phyloP scores from a whole-genome alignment of 2,329 filamentous ascomycete genomes.

The Venturiaceae sp. region DNA sequence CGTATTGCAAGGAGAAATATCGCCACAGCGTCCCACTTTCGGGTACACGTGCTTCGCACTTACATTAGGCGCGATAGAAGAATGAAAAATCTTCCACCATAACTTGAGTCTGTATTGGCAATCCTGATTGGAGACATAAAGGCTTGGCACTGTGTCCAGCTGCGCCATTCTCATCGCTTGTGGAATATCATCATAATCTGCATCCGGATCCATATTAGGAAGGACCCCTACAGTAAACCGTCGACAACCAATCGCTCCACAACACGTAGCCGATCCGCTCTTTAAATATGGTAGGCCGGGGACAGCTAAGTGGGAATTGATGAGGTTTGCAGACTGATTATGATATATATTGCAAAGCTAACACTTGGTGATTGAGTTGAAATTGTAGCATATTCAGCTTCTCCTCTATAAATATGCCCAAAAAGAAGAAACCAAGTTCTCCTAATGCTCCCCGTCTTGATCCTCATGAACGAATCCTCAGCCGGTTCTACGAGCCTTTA shows the following conservation, averaged over 20 bases:
- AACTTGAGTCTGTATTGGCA: no score
- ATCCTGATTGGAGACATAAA: not conserved
- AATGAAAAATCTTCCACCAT: no score
- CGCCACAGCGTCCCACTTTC: no score
- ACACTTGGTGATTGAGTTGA: not conserved
- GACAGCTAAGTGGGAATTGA: not conserved
- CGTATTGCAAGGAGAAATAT: no score
- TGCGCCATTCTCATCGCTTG: not conserved
- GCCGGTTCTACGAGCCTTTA: not conserved
- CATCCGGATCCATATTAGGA: not conserved
- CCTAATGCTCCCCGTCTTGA: not conserved
- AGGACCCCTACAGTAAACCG: not conserved
- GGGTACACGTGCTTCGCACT: no score
- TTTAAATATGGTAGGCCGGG: not conserved
- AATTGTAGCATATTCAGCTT: not conserved
- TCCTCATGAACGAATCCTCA: not conserved
- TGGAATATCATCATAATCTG: not conserved
- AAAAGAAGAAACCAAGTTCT: not conserved
- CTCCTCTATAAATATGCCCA: not conserved
- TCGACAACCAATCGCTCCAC: not conserved
- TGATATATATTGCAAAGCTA: not conserved
- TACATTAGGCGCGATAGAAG: no score
- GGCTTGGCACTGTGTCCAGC: not conserved
- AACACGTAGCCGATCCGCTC: not conserved
- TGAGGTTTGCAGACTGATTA: not conserved